Base-by-base conservation (phyloP, 2,329 filamentous ascomycete genomes). In the Chaetothyriales sp. region DNA sequence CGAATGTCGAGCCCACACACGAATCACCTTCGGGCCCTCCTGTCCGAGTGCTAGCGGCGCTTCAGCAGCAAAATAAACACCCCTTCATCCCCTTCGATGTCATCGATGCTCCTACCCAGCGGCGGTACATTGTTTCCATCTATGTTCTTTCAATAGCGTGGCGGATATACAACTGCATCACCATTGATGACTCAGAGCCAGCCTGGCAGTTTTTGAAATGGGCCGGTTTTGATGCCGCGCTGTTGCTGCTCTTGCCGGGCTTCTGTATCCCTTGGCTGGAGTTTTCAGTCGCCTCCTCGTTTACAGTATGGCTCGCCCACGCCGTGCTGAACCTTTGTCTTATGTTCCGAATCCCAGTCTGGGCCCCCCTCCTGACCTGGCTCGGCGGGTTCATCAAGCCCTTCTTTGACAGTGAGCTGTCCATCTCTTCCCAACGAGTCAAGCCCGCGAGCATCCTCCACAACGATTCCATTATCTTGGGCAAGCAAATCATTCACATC, bases 401-500 rank as follows among this genome's bases (percentile, higher is more conserved):
- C 56, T 76, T 95, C 48, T 96, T 92, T 70, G 89, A 96, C 65
- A 83, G 86, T 62, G 92, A 98, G 68, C 70, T 95, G 54, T 87
- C 90, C 48, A 84, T 98, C 58, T 92, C 86, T n/a, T 93, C 95
- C 66, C 81, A 84, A 58, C 86, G 82, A 62, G 90, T 98, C 64
- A 94, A 94, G 64, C 80, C 89, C 15, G 84, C 83, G 25, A 82
- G 78, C 55, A 89, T 98, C 56, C 73, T 95, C 54, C 86, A 95
- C 65, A 95, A 96, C 65, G 79, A 86, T 28, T 95, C 89, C 19
- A 76, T 96, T 62, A 96, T 98, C 57, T 77, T 95, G 69, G 92
- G 92, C 63, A 92, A 88, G 66, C 89, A 96, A 70, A 94, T 95
- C 60, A 90, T 98, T 67, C 92, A 98, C 64, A 95, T 98, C 62